phyloP scores from a whole-genome alignment of 805 yeast species.

The Lachancea meyersii region DNA sequence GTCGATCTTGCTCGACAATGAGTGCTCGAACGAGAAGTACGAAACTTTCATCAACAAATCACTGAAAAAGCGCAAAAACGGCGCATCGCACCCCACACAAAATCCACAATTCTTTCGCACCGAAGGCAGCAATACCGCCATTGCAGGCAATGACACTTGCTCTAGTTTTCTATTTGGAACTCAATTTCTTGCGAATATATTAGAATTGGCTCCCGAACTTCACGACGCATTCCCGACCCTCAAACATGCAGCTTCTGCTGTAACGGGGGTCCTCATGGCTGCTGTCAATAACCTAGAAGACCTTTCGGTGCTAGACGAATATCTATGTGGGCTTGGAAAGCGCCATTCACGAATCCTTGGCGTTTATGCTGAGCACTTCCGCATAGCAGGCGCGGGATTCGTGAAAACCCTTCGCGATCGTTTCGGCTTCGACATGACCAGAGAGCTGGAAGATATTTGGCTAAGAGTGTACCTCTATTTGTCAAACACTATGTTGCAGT shows the following conservation, averaged over 20 bases:
- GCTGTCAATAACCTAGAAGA: conserved; percentile 62
- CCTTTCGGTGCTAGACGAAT: conserved; percentile 50
- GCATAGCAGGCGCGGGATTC: conserved; percentile 67
- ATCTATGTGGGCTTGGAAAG: conserved; percentile 58
- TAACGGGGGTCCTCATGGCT: conserved; percentile 68
- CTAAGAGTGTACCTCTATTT: conserved; percentile 60
- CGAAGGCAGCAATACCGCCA: too few relatives aligned
- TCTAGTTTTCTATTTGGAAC: conserved; percentile 62
- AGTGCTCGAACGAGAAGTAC: conserved; percentile 1
- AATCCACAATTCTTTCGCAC: too few relatives aligned
- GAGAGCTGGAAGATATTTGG: conserved; percentile 65
- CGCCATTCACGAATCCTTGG: conserved; percentile 71
- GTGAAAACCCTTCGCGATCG: conserved; percentile 63
- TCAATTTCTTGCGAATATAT: conserved; percentile 66
- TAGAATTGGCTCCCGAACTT: conserved; percentile 52
- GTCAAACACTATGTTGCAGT: conserved; percentile 58
- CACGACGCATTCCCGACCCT: conserved; percentile 66
- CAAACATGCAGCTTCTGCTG: conserved; percentile 72
- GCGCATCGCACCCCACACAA: neutral
- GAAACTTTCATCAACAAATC: neutral
- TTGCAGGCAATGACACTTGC: conserved; percentile 23
- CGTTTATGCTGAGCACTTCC: conserved; percentile 60
- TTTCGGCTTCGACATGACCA: conserved; percentile 45
- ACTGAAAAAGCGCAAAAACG: neutral
- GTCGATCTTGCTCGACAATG: conserved; percentile 5